Evolutionary conservation across 2,329 filamentous ascomycete species (phyloP).

Genomic region (Didymella keratinophila): DNA sequence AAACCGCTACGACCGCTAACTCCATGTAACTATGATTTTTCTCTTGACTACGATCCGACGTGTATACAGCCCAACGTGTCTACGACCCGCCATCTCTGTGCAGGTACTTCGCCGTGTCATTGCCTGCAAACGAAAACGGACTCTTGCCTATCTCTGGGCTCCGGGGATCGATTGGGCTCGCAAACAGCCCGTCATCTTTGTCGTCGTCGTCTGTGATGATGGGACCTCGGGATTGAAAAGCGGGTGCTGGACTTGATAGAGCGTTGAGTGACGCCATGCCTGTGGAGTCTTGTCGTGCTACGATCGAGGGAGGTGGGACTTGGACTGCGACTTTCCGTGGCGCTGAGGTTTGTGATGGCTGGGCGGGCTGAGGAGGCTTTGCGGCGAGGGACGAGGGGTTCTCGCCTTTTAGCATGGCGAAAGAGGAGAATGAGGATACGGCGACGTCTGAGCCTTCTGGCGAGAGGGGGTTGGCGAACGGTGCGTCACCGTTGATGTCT

Average conservation of each 20-base stretch:
- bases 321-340: conserved; percentile 47
- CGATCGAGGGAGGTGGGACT: conserved; percentile 49
- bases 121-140: conserved; percentile 70
- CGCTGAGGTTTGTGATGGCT: conserved; percentile 28
- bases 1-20: conserved; percentile 10
- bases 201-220: conserved; percentile 55
- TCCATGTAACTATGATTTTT: background rate
- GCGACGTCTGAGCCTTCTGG: conserved; percentile 70
- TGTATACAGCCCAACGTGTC: no score
- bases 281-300: conserved; percentile 50
- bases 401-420: conserved; percentile 65
- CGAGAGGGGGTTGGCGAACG: conserved; percentile 61
- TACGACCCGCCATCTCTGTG: conserved; percentile 41
- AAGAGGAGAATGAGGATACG: conserved; percentile 58
- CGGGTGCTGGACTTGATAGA: conserved; percentile 44
- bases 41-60: conserved; percentile 30
- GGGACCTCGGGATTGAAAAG: conserved; percentile 42
- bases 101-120: conserved; percentile 45
- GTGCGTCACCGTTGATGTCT: conserved; percentile 24
- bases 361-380: conserved; percentile 51
- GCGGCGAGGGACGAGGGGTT: conserved; percentile 52
- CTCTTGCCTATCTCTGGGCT: conserved; percentile 86
- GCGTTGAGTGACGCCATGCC: conserved; percentile 58
- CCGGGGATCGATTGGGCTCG: conserved; percentile 83
- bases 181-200: conserved; percentile 83